Base-by-base conservation (phyloP, 352 stramenopile species). In the Phytophthora kernoviae region DNA sequence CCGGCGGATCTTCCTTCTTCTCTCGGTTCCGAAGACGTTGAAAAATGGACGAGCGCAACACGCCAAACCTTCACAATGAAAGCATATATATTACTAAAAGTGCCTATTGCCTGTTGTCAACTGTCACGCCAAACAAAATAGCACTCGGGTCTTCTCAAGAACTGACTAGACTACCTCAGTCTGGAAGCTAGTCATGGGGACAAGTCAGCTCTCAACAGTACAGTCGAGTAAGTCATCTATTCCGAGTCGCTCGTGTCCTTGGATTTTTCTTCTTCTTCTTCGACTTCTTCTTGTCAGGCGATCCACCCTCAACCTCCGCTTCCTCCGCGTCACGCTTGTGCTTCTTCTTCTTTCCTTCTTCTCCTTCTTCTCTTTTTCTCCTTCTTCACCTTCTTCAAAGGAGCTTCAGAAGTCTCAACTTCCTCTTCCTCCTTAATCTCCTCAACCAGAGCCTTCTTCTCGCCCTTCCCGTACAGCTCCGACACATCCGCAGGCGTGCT, bases 231-330 rank as follows among this genome's bases (percentile, higher is more conserved):
- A 33, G 36, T 53, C 41, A 22, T 73, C 68, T 90, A 92, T 79
- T 90, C 80, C 76, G 68, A 84, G 75, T 92, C 80, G 60, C 72
- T 89, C 45, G 69, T 66, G 42, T 86, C 73, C 68, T 81, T 78
- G 44, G 78, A 75, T 75, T 91, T 91, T 93, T 93, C 71, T 90
- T 92, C 78, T 94, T 95, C 77, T 93, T 93, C 68, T 92, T 94
- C 26, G 72, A 79, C 67, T 90, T 92, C 65, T 94, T 96, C 79
- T 93, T 93, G 52, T 93, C 81, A 0, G 82, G 87, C 21, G 83
- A 89, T 26, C 76, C 81, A 0, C 47, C 61, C 2, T 87, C 73
- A 12, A 75, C 67, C 2, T 69, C 62, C 5, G 67, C 63, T 48
- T 73, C 54, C 1, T 87, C 81, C 2, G 62, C 73, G 18, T 92